phyloP scores from a whole-genome alignment of 805 yeast genomes.

The Debaryomyces hansenii region DNA sequence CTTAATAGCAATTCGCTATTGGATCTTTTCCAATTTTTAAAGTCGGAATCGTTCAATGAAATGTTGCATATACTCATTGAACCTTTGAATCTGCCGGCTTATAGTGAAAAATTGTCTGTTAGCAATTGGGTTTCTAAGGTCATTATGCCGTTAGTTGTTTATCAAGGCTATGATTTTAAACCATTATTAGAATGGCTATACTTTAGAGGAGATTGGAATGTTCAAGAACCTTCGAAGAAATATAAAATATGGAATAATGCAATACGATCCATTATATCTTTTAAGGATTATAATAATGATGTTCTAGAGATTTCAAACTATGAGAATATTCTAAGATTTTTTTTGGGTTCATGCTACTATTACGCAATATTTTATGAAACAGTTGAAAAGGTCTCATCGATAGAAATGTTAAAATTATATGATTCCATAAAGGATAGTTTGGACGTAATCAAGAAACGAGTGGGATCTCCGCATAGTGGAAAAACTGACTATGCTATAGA shows the following conservation, averaged over 20 bases:
- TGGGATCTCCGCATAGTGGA: too few species aligned
- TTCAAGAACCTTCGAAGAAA: slow-evolving; percentile 8
- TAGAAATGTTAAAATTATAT: slow-evolving; percentile 29
- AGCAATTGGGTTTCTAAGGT: slow-evolving; percentile 27
- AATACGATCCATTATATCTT: slow-evolving; percentile 12
- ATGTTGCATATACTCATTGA: slow-evolving; percentile 21
- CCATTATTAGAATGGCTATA: slow-evolving; percentile 30
- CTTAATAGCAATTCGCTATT: slow-evolving; percentile 1
- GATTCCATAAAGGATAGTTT: slow-evolving; percentile 27
- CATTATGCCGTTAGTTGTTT: slow-evolving; percentile 26
- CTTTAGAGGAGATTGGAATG: neutral
- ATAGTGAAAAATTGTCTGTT: slow-evolving; percentile 13
- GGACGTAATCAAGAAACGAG: neutral
- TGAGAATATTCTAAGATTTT: slow-evolving; percentile 16
- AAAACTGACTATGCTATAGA: too few species aligned
- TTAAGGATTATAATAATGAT: neutral
- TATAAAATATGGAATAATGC: slow-evolving; percentile 22
- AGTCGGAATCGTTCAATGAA: slow-evolving; percentile 9
- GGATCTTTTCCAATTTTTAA: slow-evolving; percentile 15
- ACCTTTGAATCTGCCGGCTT: slow-evolving; percentile 18
- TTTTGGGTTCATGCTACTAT: slow-evolving; percentile 21
- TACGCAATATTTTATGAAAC: slow-evolving; percentile 15
- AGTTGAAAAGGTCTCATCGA: slow-evolving; percentile 16
- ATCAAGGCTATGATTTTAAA: slow-evolving; percentile 18
- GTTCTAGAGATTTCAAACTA: slow-evolving; percentile 8